Evolutionary conservation across 495 filamentous ascomycete genomes (phyloP).

Genomic region (Achaetomiella virescens): DNA sequence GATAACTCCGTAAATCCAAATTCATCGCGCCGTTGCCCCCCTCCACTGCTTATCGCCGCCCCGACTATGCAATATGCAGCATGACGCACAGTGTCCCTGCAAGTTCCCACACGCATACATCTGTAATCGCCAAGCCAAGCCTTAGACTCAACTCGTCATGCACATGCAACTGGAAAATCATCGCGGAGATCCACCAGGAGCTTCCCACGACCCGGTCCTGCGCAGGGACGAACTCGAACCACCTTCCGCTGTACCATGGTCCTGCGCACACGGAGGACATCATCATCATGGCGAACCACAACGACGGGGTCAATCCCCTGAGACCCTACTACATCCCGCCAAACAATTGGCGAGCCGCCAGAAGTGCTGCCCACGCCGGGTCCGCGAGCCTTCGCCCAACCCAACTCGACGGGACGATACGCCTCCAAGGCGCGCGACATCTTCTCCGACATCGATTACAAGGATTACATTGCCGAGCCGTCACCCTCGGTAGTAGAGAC

Average conservation of each 20-base stretch:
- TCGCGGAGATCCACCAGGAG: background rate
- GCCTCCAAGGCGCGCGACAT: conserved; percentile 76
- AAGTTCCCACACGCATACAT: conserved; percentile 13
- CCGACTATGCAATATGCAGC: conserved; percentile 19
- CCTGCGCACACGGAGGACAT: conserved; percentile 7
- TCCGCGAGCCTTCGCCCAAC: conserved; percentile 41
- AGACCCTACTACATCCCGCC: conserved; percentile 93
- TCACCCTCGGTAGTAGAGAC: conserved; percentile 68
- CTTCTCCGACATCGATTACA: conserved; percentile 82
- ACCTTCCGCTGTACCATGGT: conserved; percentile 5
- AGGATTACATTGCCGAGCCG: conserved; percentile 72
- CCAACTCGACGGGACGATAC: conserved; percentile 48
- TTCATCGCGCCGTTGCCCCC: background rate
- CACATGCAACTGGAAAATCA: conserved; percentile 15
- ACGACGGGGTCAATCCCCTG: conserved; percentile 74
- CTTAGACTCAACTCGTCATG: conserved; percentile 18
- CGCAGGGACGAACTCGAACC: conserved; percentile 4
- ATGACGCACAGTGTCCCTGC: background rate
- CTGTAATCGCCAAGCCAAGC: conserved; percentile 11
- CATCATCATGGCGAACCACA: conserved; percentile 41
- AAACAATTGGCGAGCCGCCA: conserved; percentile 56
- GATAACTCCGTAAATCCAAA: conserved; percentile 11
- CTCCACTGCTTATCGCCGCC: conserved; percentile 12
- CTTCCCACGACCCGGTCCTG: background rate
- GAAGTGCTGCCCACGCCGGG: conserved; percentile 33